Evolutionary conservation across 495 filamentous ascomycete genomes (phyloP).

Genomic region (Cetradonia linearis): DNA sequence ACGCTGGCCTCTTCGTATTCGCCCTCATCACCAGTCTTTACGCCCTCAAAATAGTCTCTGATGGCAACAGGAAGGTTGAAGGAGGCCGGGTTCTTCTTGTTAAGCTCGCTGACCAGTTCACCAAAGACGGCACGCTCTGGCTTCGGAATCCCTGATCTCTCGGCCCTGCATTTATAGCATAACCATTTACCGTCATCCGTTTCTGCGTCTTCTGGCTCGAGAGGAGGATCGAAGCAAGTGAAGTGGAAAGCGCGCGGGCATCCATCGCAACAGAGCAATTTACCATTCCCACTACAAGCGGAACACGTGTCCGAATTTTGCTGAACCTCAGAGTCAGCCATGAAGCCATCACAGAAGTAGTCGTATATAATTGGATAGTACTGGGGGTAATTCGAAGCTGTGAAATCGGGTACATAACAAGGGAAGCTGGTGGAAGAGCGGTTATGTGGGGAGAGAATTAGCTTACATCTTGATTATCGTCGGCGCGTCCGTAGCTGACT

Average conservation of each 20-base stretch:
- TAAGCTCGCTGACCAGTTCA: slow-evolving; percentile 46
- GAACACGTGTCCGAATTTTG: slow-evolving; percentile 82
- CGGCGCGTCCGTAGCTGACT: slow-evolving; percentile 26
- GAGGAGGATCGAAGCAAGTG: slow-evolving; percentile 68
- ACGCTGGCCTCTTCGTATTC: slow-evolving; percentile 58
- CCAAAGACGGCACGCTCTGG: slow-evolving; percentile 43
- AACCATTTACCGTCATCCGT: slow-evolving; percentile 70
- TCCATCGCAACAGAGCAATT: slow-evolving; percentile 83
- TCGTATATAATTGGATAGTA: neutral
- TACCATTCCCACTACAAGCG: slow-evolving; percentile 70
- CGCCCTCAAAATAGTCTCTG: slow-evolving; percentile 62
- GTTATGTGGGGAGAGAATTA: slow-evolving; percentile 15
- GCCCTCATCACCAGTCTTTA: slow-evolving; percentile 61
- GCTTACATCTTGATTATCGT: slow-evolving; percentile 35
- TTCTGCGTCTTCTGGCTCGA: slow-evolving; percentile 49
- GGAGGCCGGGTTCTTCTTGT: slow-evolving; percentile 56
- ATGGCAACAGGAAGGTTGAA: slow-evolving; percentile 61
- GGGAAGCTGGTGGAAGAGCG: neutral
- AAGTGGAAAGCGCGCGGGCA: slow-evolving; percentile 84
- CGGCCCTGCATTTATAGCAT: slow-evolving; percentile 58
- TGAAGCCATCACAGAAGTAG: neutral
- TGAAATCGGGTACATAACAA: neutral
- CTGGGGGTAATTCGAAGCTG: neutral
- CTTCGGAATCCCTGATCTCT: slow-evolving; percentile 30
- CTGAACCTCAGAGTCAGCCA: slow-evolving; percentile 29